Evolutionary conservation across 768 basidiomycete species (phyloP).

Genomic region (Naganishia vaughanmartiniae): DNA sequence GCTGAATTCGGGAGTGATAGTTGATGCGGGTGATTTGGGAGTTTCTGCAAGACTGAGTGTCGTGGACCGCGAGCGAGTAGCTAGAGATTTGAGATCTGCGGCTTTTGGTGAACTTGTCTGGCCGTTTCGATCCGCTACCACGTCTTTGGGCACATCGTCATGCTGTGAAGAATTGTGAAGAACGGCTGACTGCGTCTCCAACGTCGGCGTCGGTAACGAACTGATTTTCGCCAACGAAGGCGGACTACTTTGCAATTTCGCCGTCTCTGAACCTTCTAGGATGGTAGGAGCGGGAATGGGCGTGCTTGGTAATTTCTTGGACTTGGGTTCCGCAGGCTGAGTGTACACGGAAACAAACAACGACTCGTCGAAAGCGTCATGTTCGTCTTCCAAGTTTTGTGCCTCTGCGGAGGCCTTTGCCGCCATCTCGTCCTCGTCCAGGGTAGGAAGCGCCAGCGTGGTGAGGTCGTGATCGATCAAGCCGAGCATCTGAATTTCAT

Average conservation of each 20-base stretch:
- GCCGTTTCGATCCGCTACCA: not conserved
- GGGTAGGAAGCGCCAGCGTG: slow-evolving; percentile 74
- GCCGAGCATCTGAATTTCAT: slow-evolving; percentile 92
- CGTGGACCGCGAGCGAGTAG: slow-evolving; percentile 3
- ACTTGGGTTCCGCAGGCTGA: slow-evolving; percentile 6
- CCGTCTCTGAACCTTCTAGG: slow-evolving; percentile 31
- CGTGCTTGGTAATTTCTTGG: not conserved
- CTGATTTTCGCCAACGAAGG: not conserved
- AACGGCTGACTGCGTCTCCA: not conserved
- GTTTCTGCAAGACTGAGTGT: slow-evolving; percentile 22
- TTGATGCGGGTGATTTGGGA: slow-evolving; percentile 30
- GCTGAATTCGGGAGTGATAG: slow-evolving; percentile 25
- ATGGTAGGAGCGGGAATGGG: slow-evolving; percentile 3
- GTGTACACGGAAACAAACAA: not conserved
- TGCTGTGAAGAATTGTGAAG: not conserved
- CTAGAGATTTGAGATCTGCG: not conserved
- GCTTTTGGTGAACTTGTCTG: not conserved
- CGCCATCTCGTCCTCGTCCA: slow-evolving; percentile 34
- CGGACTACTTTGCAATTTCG: slow-evolving; percentile 1
- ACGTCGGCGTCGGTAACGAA: not conserved
- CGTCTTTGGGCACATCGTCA: too few relatives aligned
- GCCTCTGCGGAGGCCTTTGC: slow-evolving; percentile 8
- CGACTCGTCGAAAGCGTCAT: slow-evolving; percentile 20
- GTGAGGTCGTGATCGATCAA: slow-evolving; percentile 86
- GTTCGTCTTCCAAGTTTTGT: slow-evolving; percentile 15